Evolutionary conservation across 192 early-diverging fungal species (phyloP).

Genomic region (Gamsiella multidivaricata): DNA sequence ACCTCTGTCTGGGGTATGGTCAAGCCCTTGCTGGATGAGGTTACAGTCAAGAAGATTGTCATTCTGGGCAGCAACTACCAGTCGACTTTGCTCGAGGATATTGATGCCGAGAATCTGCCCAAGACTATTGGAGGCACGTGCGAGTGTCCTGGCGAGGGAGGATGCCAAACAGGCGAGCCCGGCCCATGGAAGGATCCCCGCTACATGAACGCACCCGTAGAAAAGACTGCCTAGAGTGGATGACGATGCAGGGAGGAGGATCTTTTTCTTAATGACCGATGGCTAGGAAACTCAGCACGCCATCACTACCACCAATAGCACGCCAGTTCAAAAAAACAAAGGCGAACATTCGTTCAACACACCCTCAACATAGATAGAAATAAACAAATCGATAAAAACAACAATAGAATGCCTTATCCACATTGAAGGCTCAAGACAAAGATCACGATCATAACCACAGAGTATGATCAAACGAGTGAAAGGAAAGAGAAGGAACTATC

Average conservation of each 20-base stretch:
- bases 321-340: too few species aligned
- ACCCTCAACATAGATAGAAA: too few species aligned
- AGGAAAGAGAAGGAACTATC: too few species aligned
- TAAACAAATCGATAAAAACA: too few species aligned
- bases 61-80: conserved; percentile 61
- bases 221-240: neutral
- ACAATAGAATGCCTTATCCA: too few species aligned
- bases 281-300: too few species aligned
- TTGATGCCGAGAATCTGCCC: conserved; percentile 59
- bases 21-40: conserved; percentile 66
- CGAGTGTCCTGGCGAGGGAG: conserved; percentile 48
- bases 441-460: too few species aligned
- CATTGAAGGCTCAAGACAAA: too few species aligned
- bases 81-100: conserved; percentile 53
- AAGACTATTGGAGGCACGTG: conserved; percentile 58
- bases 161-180: conserved; percentile 58
- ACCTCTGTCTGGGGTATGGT: conserved; percentile 64
- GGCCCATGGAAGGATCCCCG: conserved; percentile 64
- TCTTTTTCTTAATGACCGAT: neutral
- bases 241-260: neutral
- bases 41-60: conserved; percentile 65
- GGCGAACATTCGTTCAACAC: too few species aligned
- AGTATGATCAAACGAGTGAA: too few species aligned
- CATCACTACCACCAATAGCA: too few species aligned
- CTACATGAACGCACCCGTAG: conserved; percentile 32